These are phyloP conservation scores for Ustilago xerochloae DNA, from an alignment of 1,284 basidiomycete genomes.

Conservation along the genomic window DNA sequence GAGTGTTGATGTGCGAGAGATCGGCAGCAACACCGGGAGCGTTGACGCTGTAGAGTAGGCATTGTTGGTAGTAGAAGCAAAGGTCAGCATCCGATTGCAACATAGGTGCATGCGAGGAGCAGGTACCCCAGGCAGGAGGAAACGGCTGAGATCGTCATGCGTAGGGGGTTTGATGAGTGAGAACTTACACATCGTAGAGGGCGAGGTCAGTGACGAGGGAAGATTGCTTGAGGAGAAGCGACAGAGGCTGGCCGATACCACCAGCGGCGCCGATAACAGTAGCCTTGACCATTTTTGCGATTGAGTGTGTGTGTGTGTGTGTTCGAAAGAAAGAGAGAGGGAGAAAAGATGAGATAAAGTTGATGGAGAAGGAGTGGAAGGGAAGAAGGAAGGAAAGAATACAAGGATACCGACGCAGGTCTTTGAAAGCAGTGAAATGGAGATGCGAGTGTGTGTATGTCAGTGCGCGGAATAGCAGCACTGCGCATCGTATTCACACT, in stretches of 20 bases:
- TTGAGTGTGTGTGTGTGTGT: background rate
- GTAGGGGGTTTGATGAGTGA: no score
- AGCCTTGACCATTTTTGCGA: constrained; percentile 62
- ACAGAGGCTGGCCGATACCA: constrained; percentile 80
- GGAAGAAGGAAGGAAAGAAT: background rate
- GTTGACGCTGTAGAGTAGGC: constrained; percentile 55
- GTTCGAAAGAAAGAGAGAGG: background rate
- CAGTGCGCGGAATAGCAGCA: background rate
- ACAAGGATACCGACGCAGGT: no score
- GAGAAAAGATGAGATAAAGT: background rate
- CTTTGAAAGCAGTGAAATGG: background rate
- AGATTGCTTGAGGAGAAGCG: constrained; percentile 88
- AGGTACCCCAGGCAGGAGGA: no score
- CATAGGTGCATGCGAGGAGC: no score
- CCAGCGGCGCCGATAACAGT: constrained; percentile 67
- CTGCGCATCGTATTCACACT: background rate
- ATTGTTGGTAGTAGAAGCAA: background rate
- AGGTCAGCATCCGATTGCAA: background rate
- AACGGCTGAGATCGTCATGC: no score
- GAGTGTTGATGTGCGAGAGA: constrained; percentile 83
- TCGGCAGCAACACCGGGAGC: constrained; percentile 96
- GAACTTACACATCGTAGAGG: constrained; percentile 93
- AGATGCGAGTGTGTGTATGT: no score
- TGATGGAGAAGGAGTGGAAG: constrained; percentile 21
- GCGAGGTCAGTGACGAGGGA: constrained; percentile 79